Base-by-base conservation (phyloP, 768 basidiomycete species). In the Sistotremastrum suecicum region DNA sequence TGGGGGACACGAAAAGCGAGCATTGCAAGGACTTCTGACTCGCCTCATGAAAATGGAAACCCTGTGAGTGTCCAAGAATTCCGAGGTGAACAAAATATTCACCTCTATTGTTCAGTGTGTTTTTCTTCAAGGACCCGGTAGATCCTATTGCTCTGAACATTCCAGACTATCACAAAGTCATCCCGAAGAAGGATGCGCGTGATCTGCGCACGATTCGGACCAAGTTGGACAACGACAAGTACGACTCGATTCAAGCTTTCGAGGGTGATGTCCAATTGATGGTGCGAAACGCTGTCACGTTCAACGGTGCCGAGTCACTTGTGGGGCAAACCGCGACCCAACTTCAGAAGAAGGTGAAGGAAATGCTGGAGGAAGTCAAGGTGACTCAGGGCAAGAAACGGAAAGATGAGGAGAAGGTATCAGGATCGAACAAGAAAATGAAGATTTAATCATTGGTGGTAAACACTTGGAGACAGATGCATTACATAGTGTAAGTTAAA, bases 251-350 rank as follows among this genome's bases (percentile, higher is more conserved):
- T 43, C 83, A 85, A 40, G 77, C 76, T 2, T 80, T 94, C 55
- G 83, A 87, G 57, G 82, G 78, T 2, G 94, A 98, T 58, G 63
- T 92, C 45, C 75, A 82, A 39, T 71, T 92, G 38, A 94, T 98
- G 90, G 62, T 88, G 48, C 65, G 75, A 49, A 98, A 97, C 57
- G 88, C 92, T 10, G 74, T 84, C 59, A 75, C 71, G 44, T 98
- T 95, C 71, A 98, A 98, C 53, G 84, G 83, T 0, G 66, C 66
- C 2, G 78, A 81, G 39, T 85, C 84, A 3, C 82, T 86, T 47
- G 83, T 88, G n/a, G 87, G 81, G 10, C 57, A 64, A 38, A 63
- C 82, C 36, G 74, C 84, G 5, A 54, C 63, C n/a, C 54, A 59
- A 32, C 56, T 80, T 41, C 66, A 66, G 40, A 66, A 71, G 43